Conservation (phyloP, 1,139 yeast species). For the Pichia sp. region DNA sequence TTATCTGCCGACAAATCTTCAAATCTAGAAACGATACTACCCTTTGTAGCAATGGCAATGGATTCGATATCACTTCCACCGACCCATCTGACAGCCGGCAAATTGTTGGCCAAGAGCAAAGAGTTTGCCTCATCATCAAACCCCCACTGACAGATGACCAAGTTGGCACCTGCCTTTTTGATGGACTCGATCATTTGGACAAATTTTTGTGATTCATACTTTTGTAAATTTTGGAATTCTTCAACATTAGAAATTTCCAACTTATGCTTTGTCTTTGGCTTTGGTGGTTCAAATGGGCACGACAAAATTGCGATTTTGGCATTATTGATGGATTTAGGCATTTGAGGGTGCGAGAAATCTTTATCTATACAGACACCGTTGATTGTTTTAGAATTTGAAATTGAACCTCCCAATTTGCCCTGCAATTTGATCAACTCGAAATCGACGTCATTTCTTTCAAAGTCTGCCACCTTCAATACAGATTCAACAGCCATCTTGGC, state of each 20-base stretch:
- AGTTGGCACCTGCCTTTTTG: conserved; percentile 88
- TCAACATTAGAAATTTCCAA: conserved; percentile 88
- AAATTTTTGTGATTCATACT: conserved; percentile 87
- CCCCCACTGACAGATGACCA: conserved; percentile 99
- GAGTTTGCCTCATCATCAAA: conserved; percentile 99
- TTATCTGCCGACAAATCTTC: conserved; percentile 83
- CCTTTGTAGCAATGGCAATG: conserved; percentile 95
- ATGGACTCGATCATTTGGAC: conserved; percentile 85
- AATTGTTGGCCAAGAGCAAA: conserved; percentile 74
- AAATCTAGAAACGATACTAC: conserved; percentile 94
- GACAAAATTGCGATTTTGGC: conserved; percentile 92
- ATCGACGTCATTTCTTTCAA: conserved; percentile 90
- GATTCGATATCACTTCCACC: conserved; percentile 97
- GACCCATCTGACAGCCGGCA: conserved; percentile 98
- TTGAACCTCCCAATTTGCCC: conserved; percentile 92
- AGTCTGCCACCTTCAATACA: conserved; percentile 86
- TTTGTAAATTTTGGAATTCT: conserved; percentile 85
- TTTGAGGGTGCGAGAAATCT: conserved; percentile 97
- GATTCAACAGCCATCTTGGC: conserved; percentile 98
- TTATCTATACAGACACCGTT: conserved; percentile 92
- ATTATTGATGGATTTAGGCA: conserved; percentile 79
- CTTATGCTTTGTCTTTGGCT: conserved; percentile 98
- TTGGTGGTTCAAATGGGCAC: conserved; percentile 99
- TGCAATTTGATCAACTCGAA: conserved; percentile 93
- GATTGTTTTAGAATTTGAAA: conserved; percentile 79